Base-by-base conservation (phyloP, 176 grass and related monocot genomes). In the Triticum timopheevii region DNA sequence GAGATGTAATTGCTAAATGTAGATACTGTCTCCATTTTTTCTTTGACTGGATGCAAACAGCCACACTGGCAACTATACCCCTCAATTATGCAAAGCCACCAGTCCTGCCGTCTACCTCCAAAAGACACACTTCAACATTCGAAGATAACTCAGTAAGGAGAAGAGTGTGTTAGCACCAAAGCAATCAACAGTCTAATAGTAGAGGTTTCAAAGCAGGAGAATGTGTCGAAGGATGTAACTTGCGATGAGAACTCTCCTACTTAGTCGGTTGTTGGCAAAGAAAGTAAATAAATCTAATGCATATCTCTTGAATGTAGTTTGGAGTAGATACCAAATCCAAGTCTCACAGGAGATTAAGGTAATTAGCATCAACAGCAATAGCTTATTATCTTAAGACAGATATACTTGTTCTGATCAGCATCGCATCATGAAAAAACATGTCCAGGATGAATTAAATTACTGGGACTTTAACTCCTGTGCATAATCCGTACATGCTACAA, bases 311-410 rank as follows among this genome's bases (percentile, higher is more conserved):
- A 22, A 28, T 76, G 13, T 39, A 79, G 17, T 58, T 61, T 70
- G 25, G 5, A 58, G 22, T 71, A 63, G 20, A 77, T 44, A 23
- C 20, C 66, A 61, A 44, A 77, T 65, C 30, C 9, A 78, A 58
- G 28, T 23, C 22, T 66, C 56, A 34, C 54, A 45, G n/a, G 78
- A 68, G 3, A 50, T 63, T 13, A 84, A 64, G 16, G 50, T 38
- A 90, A 77, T 19, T 30, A 13, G 44, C 13, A 83, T 65, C 58
- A 44, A 4, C 73, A 74, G 65, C 63, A 65, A 64, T 65, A 65
- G 25, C 28, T 82, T 35, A 35, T 35, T 35, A 34, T 34, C 33
- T 34, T 62, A 77, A 66, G 20, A 69, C 15, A 15, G 23, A 35
- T 17, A 74, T 84, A n/a, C 23, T 63, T 19, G 8, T 50, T 8